These are phyloP conservation scores for Oryza glumipatula DNA, from an alignment of 176 grass and related monocot genomes.

Conservation along the genomic window DNA sequence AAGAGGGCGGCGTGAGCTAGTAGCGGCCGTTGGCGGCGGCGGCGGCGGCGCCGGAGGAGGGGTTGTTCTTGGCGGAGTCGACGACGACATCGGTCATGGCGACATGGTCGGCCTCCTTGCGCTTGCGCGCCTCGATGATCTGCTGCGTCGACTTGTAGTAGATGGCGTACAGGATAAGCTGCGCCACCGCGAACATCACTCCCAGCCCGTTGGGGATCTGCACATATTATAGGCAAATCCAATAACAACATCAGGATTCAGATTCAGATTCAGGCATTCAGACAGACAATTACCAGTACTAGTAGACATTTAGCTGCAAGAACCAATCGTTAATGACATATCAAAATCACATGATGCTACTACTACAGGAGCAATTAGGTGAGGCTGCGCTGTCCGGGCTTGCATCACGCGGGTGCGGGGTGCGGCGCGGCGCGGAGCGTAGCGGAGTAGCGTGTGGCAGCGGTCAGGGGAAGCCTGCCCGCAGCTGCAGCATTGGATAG, in stretches of 20 bases:
- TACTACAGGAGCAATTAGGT: neutral
- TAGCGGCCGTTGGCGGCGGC: constrained; percentile 5
- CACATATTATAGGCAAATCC: neutral
- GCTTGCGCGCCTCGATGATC: constrained; percentile 67
- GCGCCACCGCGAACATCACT: constrained; percentile 65
- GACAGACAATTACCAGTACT: neutral
- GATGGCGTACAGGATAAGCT: constrained; percentile 77
- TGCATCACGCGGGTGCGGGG: too few relatives aligned
- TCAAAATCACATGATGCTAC: neutral
- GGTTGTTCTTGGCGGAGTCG: constrained; percentile 38
- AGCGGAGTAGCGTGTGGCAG: neutral
- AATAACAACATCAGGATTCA: neutral
- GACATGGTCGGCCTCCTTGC: constrained; percentile 60
- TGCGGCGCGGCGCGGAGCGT: too few relatives aligned
- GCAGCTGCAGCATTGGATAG: neutral
- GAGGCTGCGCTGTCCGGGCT: too few relatives aligned
- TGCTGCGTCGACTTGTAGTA: constrained; percentile 91
- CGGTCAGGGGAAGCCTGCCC: neutral
- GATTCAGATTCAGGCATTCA: neutral
- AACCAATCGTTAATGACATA: neutral
- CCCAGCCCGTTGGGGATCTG: constrained; percentile 93
- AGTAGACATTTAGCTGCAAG: neutral
- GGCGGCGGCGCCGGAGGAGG: constrained; percentile 14
- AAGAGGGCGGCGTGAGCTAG: neutral
- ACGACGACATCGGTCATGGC: constrained; percentile 72